Percentiles rank a stretch among this genome's conserved stretches.
phyloP scores from a whole-genome alignment of 1,284 basidiomycete genomes.

The Marasmius tenuissimus region DNA sequence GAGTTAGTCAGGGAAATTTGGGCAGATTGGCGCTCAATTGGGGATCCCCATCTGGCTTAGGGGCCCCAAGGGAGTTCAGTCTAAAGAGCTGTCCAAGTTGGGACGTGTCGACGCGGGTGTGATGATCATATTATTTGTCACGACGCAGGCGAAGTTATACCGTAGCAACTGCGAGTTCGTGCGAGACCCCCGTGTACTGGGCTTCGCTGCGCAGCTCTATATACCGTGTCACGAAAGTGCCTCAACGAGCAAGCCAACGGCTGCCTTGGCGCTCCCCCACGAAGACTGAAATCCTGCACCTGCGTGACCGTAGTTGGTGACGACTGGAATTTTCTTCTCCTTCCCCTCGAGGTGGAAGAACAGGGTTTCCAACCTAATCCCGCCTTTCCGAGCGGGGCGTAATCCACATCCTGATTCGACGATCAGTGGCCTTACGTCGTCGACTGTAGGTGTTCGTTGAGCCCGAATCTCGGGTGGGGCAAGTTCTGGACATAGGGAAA shows the following conservation, averaged over 20 bases:
- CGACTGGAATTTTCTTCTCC: conserved; percentile 26
- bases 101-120: too few species aligned
- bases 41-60: too few species aligned
- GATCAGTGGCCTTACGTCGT: conserved; percentile 63
- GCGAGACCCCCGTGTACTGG: background rate
- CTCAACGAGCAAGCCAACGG: conserved; percentile 43
- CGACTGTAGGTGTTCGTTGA: conserved; percentile 49
- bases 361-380: conserved; percentile 57
- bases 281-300: conserved; percentile 60
- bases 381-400: conserved; percentile 72
- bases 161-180: too few species aligned
- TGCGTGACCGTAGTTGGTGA: conserved; percentile 53
- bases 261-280: conserved; percentile 59
- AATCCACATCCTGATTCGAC: conserved; percentile 76
- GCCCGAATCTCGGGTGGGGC: conserved; percentile 57
- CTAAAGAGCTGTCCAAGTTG: too few species aligned
- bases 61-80: too few species aligned
- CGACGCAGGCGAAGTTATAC: too few species aligned
- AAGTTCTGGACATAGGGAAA: conserved; percentile 67
- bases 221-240: conserved; percentile 17
- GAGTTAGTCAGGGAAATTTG: too few species aligned
- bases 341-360: conserved; percentile 20
- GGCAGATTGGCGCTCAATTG: too few species aligned
- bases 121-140: too few species aligned
- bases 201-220: background rate